Evolutionary conservation across 331 rosid genomes (phyloP).

Genomic region (Ulmus americana): DNA sequence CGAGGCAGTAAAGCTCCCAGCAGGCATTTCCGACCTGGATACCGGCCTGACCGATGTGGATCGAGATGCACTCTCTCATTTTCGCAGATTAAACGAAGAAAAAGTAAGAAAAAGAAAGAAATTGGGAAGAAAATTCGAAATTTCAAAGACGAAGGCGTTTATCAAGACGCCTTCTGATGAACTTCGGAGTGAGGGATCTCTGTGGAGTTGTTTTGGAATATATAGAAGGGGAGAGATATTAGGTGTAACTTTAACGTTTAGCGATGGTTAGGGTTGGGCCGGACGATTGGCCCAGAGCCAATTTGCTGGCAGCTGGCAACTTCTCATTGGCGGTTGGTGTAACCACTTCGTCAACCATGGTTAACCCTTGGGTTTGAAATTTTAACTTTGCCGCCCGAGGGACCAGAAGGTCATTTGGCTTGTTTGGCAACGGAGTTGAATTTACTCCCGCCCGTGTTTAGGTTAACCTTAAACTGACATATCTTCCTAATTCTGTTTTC

Average conservation of each 20-base stretch:
- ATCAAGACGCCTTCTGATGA: slow-evolving; percentile 76
- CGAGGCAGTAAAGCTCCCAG: slow-evolving; percentile 97
- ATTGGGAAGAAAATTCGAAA: not conserved
- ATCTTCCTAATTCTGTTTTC: not conserved
- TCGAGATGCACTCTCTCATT: slow-evolving; percentile 94
- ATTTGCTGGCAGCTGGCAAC: slow-evolving; percentile 20
- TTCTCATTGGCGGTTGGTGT: slow-evolving; percentile 8
- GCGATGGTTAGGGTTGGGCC: slow-evolving; percentile 14
- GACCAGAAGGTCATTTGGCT: not conserved
- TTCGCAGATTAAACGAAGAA: slow-evolving; percentile 8
- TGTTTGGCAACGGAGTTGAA: not conserved
- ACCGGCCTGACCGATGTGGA: slow-evolving; percentile 98
- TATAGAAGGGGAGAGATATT: slow-evolving; percentile 27
- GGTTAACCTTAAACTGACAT: not conserved
- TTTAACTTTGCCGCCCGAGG: slow-evolving; percentile 44
- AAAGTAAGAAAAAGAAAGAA: not conserved
- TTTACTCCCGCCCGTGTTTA: not conserved
- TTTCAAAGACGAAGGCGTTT: slow-evolving; percentile 55
- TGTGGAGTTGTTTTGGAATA: not conserved
- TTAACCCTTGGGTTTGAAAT: slow-evolving; percentile 17
- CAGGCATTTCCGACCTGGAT: slow-evolving; percentile 97
- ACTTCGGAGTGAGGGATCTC: not conserved
- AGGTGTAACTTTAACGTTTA: not conserved
- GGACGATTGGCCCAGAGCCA: not conserved
- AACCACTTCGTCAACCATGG: slow-evolving; percentile 45